These are phyloP conservation scores for Ascochyta lentis DNA, from an alignment of 2,329 filamentous ascomycete genomes.

Conservation along the genomic window DNA sequence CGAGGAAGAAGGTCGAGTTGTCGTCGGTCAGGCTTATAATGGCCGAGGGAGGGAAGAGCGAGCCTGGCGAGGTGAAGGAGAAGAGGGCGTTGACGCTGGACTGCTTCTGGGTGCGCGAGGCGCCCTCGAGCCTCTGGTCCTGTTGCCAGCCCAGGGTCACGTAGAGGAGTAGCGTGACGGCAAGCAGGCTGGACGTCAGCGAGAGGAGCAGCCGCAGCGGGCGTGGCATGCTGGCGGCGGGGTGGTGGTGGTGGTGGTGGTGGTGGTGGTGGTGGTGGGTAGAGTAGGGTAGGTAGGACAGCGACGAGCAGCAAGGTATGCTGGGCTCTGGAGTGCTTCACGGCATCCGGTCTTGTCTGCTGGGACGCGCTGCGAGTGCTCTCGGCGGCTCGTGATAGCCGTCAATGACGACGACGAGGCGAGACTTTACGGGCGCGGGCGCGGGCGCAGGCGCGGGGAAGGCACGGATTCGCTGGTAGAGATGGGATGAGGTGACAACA, in stretches of 20 bases:
- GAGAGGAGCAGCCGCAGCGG: slow-evolving; percentile 50
- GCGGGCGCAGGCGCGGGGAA: slow-evolving; percentile 7
- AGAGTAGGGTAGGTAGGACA: background rate
- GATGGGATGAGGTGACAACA: slow-evolving; percentile 7
- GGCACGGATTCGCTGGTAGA: slow-evolving; percentile 7
- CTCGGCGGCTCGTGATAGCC: slow-evolving; percentile 15
- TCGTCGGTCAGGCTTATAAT: slow-evolving; percentile 97
- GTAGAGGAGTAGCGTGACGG: slow-evolving; percentile 54
- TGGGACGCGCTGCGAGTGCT: slow-evolving; percentile 3
- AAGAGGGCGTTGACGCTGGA: slow-evolving; percentile 52
- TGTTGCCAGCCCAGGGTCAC: slow-evolving; percentile 37
- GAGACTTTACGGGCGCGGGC: slow-evolving; percentile 3
- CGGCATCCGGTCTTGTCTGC: slow-evolving; percentile 14
- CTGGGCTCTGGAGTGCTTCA: slow-evolving; percentile 19
- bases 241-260: background rate
- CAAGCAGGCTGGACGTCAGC: slow-evolving; percentile 52
- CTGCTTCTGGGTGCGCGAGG: slow-evolving; percentile 35
- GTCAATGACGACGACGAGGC: slow-evolving; percentile 16
- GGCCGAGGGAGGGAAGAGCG: slow-evolving; percentile 92
- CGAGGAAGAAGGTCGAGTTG: slow-evolving; percentile 96
- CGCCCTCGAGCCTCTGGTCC: slow-evolving; percentile 24
- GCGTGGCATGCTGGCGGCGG: slow-evolving; percentile 40
- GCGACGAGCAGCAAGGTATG: slow-evolving; percentile 33
- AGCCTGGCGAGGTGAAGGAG: slow-evolving; percentile 68
- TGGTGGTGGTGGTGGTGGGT: too few relatives aligned